Conservation (phyloP, 2,329 filamentous ascomycete genomes). For the Cladosporium sp. region DNA sequence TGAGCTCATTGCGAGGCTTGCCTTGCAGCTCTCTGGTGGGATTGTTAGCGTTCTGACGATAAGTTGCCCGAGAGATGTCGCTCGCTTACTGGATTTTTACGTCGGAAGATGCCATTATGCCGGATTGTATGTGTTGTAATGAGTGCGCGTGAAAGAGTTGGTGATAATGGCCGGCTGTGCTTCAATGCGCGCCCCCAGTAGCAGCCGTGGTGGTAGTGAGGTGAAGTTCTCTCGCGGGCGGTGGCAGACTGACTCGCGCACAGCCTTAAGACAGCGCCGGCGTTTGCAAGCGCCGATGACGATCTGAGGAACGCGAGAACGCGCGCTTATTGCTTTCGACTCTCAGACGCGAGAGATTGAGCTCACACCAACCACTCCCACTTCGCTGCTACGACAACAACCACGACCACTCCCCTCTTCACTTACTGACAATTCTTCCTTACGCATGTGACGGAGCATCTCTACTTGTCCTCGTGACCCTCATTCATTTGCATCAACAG, state of each 20-base stretch:
- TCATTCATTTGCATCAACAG: background rate
- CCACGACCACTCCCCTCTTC: background rate
- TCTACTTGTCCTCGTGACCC: slow-evolving; percentile 1
- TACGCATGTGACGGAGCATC: background rate
- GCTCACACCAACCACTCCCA: slow-evolving; percentile 1
- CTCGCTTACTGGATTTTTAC: slow-evolving; percentile 40
- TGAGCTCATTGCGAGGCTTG: slow-evolving; percentile 87
- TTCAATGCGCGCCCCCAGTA: background rate
- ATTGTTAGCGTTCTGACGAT: no score
- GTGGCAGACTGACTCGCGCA: background rate
- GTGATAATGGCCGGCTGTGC: background rate
- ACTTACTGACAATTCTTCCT: background rate
- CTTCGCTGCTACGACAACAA: background rate
- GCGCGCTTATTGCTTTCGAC: no score
- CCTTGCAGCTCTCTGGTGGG: slow-evolving; percentile 75
- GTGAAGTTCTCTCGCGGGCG: background rate
- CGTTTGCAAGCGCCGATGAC: no score
- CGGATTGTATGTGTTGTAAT: background rate
- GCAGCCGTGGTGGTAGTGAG: no score
- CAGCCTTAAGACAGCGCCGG: no score
- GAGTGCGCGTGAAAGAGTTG: background rate
- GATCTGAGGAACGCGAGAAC: background rate
- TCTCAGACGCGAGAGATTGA: no score
- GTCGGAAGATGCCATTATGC: slow-evolving; percentile 32
- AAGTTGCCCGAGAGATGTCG: no score